Base-by-base conservation (phyloP, 2,329 filamentous ascomycete species). In the Aplosporella prunicola region DNA sequence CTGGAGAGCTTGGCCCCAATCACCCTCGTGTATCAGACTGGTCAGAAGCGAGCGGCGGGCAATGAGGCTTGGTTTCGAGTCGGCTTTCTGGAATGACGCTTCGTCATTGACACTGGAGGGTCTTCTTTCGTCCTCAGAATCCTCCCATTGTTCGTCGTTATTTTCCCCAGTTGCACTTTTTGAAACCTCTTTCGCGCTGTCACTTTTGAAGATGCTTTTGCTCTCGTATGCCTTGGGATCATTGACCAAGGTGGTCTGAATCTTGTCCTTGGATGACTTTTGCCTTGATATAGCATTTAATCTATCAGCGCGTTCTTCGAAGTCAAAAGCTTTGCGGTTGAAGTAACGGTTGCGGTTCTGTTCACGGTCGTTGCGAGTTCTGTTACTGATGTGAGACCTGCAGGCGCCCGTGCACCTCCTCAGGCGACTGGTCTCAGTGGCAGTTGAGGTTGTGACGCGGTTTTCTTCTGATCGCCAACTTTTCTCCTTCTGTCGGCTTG, bases 41-140 rank as follows among this genome's bases (percentile, higher is more conserved):
- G 88, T 95, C 47, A 98, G 80, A 26, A 96, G 74, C 2, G 89
- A 96, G 34, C 82, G 80, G 32, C 84, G 78, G 1, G 89, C 93
- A 2, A 82, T 80, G 17, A 96, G 69, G 53, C 94, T 85, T 6
- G 80, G 77, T 57, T 79, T 79, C 26, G 88, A 95, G 58, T 94
- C 85, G 32, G 96, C 87, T 7, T 89, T 82, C 59, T 88, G 79
- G 71, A 98, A 98, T 50, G 86, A 70, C 14, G 76, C 73, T 52
- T 76, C 79, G 43, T 91, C 82, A 44, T 91, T 83, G 35, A 87
- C 72, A 55, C 84, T 93, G 1, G 84, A 84, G 48, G 83, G 82
- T 40, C 80, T 82, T 55, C 82, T 91, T 49, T 93, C 84, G 16
- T 83, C 76, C 41, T 75, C 76, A 28, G 76, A 74, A 30, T 74